phyloP scores from a whole-genome alignment of 1,139 yeast species.

The Arxiozyma slooffiae region DNA sequence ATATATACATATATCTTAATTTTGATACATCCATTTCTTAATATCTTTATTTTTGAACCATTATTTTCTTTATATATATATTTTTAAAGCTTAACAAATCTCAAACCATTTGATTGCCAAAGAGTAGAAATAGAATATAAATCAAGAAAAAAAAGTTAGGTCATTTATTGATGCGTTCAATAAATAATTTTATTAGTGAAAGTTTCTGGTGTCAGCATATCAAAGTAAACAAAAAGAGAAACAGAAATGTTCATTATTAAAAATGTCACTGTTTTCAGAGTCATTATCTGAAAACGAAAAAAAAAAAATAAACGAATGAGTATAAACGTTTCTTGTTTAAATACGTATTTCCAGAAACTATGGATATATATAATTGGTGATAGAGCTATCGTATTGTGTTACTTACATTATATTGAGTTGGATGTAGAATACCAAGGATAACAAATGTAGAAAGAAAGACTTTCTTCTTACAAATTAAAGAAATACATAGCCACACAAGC shows the following conservation, averaged over 20 bases:
- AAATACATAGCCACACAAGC: too few relatives aligned
- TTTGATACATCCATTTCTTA: constrained; percentile 46
- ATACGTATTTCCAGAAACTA: too few relatives aligned
- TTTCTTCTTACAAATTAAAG: too few relatives aligned
- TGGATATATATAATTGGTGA: too few relatives aligned
- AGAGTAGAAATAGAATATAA: constrained; percentile 60
- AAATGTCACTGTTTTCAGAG: background rate
- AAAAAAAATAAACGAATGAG: background rate
- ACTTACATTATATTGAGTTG: too few relatives aligned
- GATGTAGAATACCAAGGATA: too few relatives aligned
- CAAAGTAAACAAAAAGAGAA: too few relatives aligned
- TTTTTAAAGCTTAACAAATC: constrained; percentile 70
- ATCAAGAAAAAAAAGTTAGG: constrained; percentile 52
- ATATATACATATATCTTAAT: constrained; percentile 3
- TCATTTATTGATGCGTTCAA: constrained; percentile 81
- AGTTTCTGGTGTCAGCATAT: constrained; percentile 58
- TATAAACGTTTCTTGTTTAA: background rate
- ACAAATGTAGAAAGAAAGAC: too few relatives aligned
- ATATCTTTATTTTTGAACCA: constrained; percentile 54
- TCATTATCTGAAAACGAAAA: background rate
- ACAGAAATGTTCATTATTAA: constrained; percentile 31
- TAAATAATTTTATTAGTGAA: constrained; percentile 51
- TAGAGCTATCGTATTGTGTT: too few relatives aligned
- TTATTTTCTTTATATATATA: constrained; percentile 48
- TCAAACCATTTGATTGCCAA: constrained; percentile 48